Conservation (phyloP, 768 basidiomycete genomes). For the Tricholoma sp. region DNA sequence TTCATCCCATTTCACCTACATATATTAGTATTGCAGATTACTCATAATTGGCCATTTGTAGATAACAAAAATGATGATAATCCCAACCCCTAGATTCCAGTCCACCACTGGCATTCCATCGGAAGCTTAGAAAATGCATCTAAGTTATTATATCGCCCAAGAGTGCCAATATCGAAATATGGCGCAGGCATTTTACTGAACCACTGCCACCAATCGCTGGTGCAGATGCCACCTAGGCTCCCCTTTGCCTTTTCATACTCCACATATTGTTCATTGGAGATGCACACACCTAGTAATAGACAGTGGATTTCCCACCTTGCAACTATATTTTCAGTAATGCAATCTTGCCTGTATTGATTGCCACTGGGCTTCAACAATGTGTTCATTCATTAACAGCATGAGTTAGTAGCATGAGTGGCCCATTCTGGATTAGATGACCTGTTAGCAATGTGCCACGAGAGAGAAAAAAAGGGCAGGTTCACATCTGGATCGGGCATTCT, state of each 20-base stretch:
- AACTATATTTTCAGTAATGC: conserved; percentile 31
- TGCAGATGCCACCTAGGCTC: conserved; percentile 16
- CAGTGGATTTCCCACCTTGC: conserved; percentile 17
- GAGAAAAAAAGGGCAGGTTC: background rate
- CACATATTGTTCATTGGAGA: conserved; percentile 4
- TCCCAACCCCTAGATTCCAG: too few relatives aligned
- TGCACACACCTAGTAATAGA: background rate
- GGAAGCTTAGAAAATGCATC: too few relatives aligned
- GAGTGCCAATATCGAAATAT: conserved; percentile 14
- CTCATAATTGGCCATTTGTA: too few relatives aligned
- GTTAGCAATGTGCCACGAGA: background rate
- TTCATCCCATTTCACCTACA: too few relatives aligned
- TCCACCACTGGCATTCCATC: too few relatives aligned
- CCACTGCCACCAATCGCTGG: conserved; percentile 17
- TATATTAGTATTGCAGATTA: too few relatives aligned
- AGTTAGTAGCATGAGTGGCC: conserved; percentile 25
- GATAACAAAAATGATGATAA: too few relatives aligned
- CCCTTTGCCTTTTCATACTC: conserved; percentile 24
- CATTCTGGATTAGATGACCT: conserved; percentile 11
- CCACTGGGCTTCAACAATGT: conserved; percentile 23
- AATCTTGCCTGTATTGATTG: conserved; percentile 28
- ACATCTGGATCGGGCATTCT: conserved; percentile 27
- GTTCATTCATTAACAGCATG: conserved; percentile 23
- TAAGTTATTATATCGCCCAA: too few relatives aligned
- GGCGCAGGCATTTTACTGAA: conserved; percentile 8